phyloP scores from a whole-genome alignment of 768 basidiomycete genomes.

The Phanerodontia chrysosporium region DNA sequence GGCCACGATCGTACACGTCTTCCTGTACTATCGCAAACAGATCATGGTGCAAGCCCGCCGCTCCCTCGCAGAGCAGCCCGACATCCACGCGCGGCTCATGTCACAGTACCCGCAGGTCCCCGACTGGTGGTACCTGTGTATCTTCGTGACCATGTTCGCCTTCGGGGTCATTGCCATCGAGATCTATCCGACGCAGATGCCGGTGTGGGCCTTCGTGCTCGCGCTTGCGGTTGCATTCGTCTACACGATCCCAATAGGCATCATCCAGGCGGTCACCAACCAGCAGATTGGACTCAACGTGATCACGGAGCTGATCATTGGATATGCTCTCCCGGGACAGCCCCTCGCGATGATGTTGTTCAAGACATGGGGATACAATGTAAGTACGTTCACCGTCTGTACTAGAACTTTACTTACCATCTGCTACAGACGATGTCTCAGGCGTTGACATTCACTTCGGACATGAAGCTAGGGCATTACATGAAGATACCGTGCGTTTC shows the following conservation, averaged over 20 bases:
- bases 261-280: constrained; percentile 71
- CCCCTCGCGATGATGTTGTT: constrained; percentile 80
- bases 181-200: constrained; percentile 65
- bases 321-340: constrained; percentile 71
- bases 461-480: constrained; percentile 76
- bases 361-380: constrained; percentile 58
- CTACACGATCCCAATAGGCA: constrained; percentile 49
- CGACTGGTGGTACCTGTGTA: constrained; percentile 44
- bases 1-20: constrained; percentile 15
- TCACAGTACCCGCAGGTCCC: constrained; percentile 39
- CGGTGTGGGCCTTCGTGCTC: constrained; percentile 60
- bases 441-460: constrained; percentile 65
- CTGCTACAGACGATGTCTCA: constrained; percentile 11
- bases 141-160: constrained; percentile 53
- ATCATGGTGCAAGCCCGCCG: constrained; percentile 35
- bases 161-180: constrained; percentile 64
- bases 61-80: constrained; percentile 40
- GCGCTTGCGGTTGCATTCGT: constrained; percentile 26
- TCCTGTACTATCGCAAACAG: constrained; percentile 29
- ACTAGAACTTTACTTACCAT: neutral
- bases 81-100: constrained; percentile 48
- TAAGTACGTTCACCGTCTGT: constrained; percentile 32
- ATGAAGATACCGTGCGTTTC: constrained; percentile 51
- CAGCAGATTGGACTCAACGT: constrained; percentile 62
- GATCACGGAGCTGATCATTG: constrained; percentile 70